phyloP scores from a whole-genome alignment of 805 yeast genomes.

The Ogataea kodamae region DNA sequence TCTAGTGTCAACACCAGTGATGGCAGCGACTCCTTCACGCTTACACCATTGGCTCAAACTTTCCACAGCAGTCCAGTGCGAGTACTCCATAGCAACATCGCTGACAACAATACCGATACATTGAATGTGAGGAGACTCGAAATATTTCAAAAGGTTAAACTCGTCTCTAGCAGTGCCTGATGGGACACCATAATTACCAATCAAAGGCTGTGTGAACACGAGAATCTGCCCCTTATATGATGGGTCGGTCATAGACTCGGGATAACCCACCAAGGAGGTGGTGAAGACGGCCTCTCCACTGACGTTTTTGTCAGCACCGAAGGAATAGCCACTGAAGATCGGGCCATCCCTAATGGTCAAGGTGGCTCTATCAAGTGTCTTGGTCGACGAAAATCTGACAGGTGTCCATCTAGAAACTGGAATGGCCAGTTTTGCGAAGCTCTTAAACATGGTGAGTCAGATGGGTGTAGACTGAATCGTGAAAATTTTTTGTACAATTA shows the following conservation, averaged over 20 bases:
- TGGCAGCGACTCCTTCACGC: conserved; percentile 93
- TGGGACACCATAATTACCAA: conserved; percentile 99
- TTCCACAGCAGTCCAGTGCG: conserved; percentile 99
- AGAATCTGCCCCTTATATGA: conserved; percentile 95
- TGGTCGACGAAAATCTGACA: conserved; percentile 29
- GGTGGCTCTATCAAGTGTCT: conserved; percentile 72
- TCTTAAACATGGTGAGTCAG: conserved; percentile 10
- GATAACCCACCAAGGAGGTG: conserved; percentile 96
- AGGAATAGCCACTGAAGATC: conserved; percentile 86
- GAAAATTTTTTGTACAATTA: conserved; percentile 22
- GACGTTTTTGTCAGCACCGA: conserved; percentile 89
- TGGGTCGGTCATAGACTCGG: conserved; percentile 99
- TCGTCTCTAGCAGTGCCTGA: conserved; percentile 76
- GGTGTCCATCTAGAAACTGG: conserved; percentile 12
- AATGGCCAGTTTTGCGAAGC: conserved; percentile 6
- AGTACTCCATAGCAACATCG: conserved; percentile 89
- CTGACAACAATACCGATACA: conserved; percentile 96
- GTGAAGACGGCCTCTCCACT: conserved; percentile 98
- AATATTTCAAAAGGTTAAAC: conserved; percentile 79
- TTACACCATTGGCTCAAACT: conserved; percentile 93
- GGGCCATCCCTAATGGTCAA: conserved; percentile 92
- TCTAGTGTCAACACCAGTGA: conserved; percentile 97
- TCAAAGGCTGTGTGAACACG: conserved; percentile 94
- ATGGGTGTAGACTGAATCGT: conserved; percentile 7
- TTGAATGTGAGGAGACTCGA: conserved; percentile 88